Percentiles rank a stretch among this genome's conserved stretches.
Evolutionary conservation across 352 stramenopile genomes (phyloP).

Genomic region (Phytopythium boreale): DNA sequence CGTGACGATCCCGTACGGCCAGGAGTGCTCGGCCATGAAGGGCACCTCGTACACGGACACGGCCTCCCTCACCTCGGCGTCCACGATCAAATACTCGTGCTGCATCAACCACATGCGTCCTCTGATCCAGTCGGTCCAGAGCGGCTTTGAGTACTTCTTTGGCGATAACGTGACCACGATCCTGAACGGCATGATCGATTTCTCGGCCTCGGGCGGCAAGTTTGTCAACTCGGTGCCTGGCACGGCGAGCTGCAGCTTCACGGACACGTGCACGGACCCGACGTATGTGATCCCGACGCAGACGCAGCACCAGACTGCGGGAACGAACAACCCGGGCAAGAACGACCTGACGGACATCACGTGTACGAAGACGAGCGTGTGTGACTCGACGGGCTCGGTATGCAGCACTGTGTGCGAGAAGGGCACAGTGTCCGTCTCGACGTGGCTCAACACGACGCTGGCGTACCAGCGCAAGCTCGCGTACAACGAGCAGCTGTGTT

Average conservation of each 20-base stretch:
- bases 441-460: constrained; percentile 42
- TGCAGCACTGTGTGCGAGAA: constrained; percentile 48
- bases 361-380: constrained; percentile 35
- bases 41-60: constrained; percentile 36
- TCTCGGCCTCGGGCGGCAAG: constrained; percentile 18
- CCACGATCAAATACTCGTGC: constrained; percentile 41
- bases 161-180: constrained; percentile 33
- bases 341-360: constrained; percentile 28
- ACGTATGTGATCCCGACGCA: constrained; percentile 24
- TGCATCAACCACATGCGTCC: constrained; percentile 40
- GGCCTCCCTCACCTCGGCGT: constrained; percentile 24
- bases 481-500: constrained; percentile 36
- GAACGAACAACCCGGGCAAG: constrained; percentile 38
- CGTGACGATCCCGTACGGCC: constrained; percentile 27
- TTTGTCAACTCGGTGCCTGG: constrained; percentile 38
- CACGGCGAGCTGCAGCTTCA: constrained; percentile 30
- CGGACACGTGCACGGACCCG: constrained; percentile 33
- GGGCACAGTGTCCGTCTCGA: constrained; percentile 24
- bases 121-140: constrained; percentile 36
- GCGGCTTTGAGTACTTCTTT: constrained; percentile 35
- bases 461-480: constrained; percentile 45
- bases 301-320: constrained; percentile 22
- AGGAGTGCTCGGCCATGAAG: constrained; percentile 39
- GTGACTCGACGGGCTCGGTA: constrained; percentile 27
- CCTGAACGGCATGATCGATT: constrained; percentile 46